Base-by-base conservation (phyloP, 2,329 filamentous ascomycete species). In the Dryadomyces quercus-mongolicae region DNA sequence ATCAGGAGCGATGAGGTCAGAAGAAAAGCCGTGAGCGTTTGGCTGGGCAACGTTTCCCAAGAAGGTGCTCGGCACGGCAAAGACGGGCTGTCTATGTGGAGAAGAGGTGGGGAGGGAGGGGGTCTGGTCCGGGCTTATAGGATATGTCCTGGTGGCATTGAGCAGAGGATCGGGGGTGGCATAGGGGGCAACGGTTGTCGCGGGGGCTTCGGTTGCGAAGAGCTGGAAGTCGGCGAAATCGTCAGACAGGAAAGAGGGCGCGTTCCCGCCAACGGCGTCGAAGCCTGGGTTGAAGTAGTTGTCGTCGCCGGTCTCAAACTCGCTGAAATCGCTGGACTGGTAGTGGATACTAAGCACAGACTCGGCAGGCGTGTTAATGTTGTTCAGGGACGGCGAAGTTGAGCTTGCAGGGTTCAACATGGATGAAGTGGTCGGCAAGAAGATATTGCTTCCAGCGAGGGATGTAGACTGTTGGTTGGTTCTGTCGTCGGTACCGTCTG, bases 121-220 rank as follows among this genome's bases (percentile, higher is more conserved):
- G 16, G 75, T 78, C 56, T 72, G 72, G 51, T 74, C 71, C 25
- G 77, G 77, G 57, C 75, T 81, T 59, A 78, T 62, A 38, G 75
- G 77, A 58, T 71, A 73, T 34, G 60, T 55, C 34, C 58, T 61
- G 25, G 61, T 58, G 52, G 59, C 62, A 60, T 65, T 51, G 52
- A 60, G 55, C 44, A 58, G 25, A 22, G 51, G 57, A 36, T 60
- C 57, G 5, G 59, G 57, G 1, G 59, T 60, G 6, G 57, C 51
- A 34, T 53, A 57, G 25, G 53, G 22, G 21, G 47, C 49, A 1
- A 38, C 5, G 40, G 20, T 15, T 38, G 54, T 40, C 15, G 12
- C 49, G 1, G 54, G 18, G 1, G 45, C 9, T 18, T 44, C 51
- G 38, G 47, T 18, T 22, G 50, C 40, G 15, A 55, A 47, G 43